Conservation (phyloP, 225 moss, liverwort and hornwort genomes). For the Polytrichum commune region DNA sequence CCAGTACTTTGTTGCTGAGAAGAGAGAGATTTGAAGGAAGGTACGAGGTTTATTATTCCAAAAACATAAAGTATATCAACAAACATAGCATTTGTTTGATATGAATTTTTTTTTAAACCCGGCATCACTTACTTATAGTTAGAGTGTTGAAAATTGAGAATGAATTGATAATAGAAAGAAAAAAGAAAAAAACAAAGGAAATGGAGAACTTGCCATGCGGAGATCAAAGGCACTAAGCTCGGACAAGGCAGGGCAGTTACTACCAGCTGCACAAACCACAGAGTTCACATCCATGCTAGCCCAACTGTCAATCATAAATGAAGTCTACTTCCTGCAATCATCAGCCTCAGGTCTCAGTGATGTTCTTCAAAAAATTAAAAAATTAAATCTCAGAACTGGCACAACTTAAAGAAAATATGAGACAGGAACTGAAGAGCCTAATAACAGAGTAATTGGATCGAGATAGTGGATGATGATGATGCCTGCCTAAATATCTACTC, state of each 20-base stretch:
- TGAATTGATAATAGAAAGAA: background rate
- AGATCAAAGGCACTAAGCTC: conserved; percentile 76
- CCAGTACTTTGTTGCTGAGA: too few species aligned
- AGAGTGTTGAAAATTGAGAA: too few species aligned
- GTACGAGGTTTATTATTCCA: too few species aligned
- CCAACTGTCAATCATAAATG: conserved; percentile 70
- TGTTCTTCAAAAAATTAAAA: background rate
- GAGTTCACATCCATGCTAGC: conserved; percentile 55
- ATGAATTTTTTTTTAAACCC: too few species aligned
- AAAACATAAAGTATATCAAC: too few species aligned
- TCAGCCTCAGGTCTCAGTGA: background rate
- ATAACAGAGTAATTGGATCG: too few species aligned
- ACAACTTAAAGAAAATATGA: background rate
- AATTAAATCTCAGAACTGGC: background rate
- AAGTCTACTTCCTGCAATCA: conserved; percentile 46
- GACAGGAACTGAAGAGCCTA: too few species aligned
- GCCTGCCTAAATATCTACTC: too few species aligned
- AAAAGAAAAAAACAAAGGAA: background rate
- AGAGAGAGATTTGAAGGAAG: too few species aligned
- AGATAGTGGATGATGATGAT: too few species aligned
- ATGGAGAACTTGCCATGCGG: conserved; percentile 29
- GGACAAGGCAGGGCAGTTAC: conserved; percentile 52
- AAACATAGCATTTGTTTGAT: too few species aligned
- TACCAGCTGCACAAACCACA: conserved; percentile 44
- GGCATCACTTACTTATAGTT: too few species aligned